A percentile compares a stretch with the other conserved stretches of the same genome.
These are phyloP conservation scores for Tricholoma flavovirens DNA, from an alignment of 768 basidiomycete genomes.

Conservation along the genomic window DNA sequence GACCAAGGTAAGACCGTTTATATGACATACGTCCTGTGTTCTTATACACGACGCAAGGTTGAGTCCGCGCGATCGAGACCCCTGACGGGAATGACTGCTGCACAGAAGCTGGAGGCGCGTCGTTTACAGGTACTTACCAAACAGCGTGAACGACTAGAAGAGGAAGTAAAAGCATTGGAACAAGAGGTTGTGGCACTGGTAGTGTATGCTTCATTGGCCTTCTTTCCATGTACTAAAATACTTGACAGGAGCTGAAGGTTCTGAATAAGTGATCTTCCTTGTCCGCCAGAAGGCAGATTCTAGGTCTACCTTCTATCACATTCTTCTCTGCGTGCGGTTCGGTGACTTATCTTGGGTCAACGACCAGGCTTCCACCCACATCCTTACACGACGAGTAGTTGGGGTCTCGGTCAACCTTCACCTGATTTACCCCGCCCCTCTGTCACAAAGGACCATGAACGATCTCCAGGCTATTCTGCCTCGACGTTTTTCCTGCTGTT, in stretches of 20 bases:
- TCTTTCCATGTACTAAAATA: neutral
- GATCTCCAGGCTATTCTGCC: neutral
- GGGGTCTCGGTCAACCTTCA: neutral
- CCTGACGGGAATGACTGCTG: conserved; percentile 41
- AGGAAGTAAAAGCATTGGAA: conserved; percentile 54
- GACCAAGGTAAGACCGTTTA: conserved; percentile 47
- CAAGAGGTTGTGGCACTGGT: conserved; percentile 59
- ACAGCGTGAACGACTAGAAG: conserved; percentile 63
- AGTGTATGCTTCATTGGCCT: conserved; percentile 8
- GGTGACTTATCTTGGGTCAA: neutral
- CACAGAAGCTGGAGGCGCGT: conserved; percentile 62
- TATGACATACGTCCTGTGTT: neutral
- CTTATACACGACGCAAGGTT: conserved; percentile 32
- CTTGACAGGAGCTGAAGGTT: conserved; percentile 15
- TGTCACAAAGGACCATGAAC: neutral
- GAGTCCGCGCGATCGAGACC: conserved; percentile 48
- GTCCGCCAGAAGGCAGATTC: neutral
- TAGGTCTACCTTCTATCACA: neutral
- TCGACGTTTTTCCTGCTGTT: too few species aligned
- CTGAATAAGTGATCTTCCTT: conserved; percentile 9
- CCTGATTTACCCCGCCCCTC: neutral
- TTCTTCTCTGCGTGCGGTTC: too few species aligned
- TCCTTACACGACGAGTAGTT: neutral
- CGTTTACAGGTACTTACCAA: conserved; percentile 58
- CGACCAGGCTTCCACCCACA: neutral